A percentile compares a stretch with the other conserved stretches of the same genome.
Evolutionary conservation across 257 asterid genomes (phyloP).

Genomic region (Nicotiana undulata): DNA sequence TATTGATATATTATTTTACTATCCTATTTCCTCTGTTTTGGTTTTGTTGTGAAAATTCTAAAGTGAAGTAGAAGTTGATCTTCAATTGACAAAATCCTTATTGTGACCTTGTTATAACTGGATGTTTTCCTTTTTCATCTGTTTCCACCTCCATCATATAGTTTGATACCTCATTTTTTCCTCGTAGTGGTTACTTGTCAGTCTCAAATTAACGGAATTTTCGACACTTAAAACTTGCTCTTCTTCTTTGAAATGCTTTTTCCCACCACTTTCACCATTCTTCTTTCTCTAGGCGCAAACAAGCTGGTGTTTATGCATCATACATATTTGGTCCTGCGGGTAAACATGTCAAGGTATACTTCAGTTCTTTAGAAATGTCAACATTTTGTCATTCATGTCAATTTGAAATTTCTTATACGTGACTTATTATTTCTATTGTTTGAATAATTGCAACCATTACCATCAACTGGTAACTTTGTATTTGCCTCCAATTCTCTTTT

Average conservation of each 20-base stretch:
- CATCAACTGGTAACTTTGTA: not conserved
- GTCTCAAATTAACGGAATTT: not conserved
- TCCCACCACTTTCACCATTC: not conserved
- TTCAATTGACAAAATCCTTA: not conserved
- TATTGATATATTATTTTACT: not conserved
- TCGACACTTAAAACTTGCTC: not conserved
- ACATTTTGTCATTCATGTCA: not conserved
- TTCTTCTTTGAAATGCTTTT: not conserved
- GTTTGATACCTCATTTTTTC: not conserved
- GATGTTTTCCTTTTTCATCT: not conserved
- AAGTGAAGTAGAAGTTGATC: not conserved
- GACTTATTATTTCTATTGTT: not conserved
- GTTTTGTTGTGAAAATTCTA: not conserved
- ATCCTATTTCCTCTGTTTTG: not conserved
- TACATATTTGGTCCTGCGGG: constrained; percentile 28
- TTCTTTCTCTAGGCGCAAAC: constrained; percentile 19
- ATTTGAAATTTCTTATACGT: not conserved
- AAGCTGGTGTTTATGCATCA: constrained; percentile 30
- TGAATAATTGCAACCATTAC: not conserved
- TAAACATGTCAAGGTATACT: constrained; percentile 24
- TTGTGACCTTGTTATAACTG: not conserved
- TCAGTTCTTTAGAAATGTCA: not conserved
- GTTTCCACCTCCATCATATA: not conserved
- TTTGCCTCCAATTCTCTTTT: not conserved
- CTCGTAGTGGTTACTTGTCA: not conserved